phyloP scores from a whole-genome alignment of 495 filamentous ascomycete species.

The Opeltia flavorubescens region DNA sequence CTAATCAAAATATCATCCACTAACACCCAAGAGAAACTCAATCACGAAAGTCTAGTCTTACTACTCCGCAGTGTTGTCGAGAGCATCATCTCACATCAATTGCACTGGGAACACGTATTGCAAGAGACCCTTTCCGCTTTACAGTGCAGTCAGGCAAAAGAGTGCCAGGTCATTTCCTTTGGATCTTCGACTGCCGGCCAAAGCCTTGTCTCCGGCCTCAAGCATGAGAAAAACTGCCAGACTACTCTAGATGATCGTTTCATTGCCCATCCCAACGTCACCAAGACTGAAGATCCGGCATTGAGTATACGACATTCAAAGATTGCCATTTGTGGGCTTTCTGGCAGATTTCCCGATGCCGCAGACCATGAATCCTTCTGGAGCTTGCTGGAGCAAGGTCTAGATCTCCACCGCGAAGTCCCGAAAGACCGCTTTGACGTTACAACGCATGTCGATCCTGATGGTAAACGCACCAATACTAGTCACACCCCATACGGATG shows the following conservation, averaged over 20 bases:
- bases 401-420: slow-evolving; percentile 30
- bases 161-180: no score
- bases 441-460: slow-evolving; percentile 16
- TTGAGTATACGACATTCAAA: neutral
- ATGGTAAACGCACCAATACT: slow-evolving; percentile 20
- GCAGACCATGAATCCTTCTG: slow-evolving; percentile 31
- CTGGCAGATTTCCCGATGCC: slow-evolving; percentile 31
- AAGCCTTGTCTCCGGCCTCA: slow-evolving; percentile 40
- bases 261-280: neutral
- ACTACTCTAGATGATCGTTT: neutral
- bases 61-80: no score
- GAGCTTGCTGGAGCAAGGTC: slow-evolving; percentile 24
- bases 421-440: slow-evolving; percentile 21
- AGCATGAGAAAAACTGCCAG: neutral
- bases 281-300: neutral
- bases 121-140: no score
- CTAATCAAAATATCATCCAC: no score
- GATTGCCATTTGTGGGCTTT: slow-evolving; percentile 39
- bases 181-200: slow-evolving; percentile 40
- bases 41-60: no score
- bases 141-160: no score
- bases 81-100: no score
- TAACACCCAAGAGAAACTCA: no score
- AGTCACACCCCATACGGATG: slow-evolving; percentile 31
- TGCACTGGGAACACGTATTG: no score